Evolutionary conservation across 2,329 filamentous ascomycete species (phyloP).

Genomic region (Nannizzia gypsea): DNA sequence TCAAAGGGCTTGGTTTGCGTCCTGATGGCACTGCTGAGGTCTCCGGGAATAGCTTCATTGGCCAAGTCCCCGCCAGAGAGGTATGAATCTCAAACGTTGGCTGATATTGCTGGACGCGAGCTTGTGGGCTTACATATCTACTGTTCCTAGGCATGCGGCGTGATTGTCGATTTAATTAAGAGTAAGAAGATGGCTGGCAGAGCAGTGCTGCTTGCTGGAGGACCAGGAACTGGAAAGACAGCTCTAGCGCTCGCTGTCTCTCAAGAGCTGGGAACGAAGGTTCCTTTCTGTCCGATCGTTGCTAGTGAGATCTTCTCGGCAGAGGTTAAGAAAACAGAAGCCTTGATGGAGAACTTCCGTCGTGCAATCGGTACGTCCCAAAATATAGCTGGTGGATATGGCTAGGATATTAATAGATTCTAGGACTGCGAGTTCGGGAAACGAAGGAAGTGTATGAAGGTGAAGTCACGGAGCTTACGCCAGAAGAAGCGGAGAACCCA

Average conservation of each 20-base stretch:
- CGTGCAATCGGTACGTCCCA: constrained; percentile 64
- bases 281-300: constrained; percentile 95
- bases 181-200: constrained; percentile 96
- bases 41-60: constrained; percentile 73
- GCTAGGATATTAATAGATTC: not conserved
- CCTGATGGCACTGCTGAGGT: constrained; percentile 74
- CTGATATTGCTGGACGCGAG: not conserved
- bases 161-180: constrained; percentile 90
- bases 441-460: constrained; percentile 99
- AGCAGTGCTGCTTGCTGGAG: constrained; percentile 84
- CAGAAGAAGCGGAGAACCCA: constrained; percentile 95
- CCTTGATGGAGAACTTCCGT: constrained; percentile 98
- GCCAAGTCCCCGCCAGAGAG: constrained; percentile 78
- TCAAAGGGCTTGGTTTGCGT: constrained; percentile 84
- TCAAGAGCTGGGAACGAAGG: constrained; percentile 94
- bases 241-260: constrained; percentile 89
- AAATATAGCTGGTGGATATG: not conserved
- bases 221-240: constrained; percentile 93
- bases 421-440: constrained; percentile 80
- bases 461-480: constrained; percentile 93
- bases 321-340: constrained; percentile 98
- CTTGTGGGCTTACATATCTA: not conserved
- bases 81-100: constrained; percentile 37
- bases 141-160: constrained; percentile 65
- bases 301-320: constrained; percentile 96